Evolutionary conservation across 352 stramenopile species (phyloP), one percentile per base, ranked within the genome.

Genomic region (Phytophthora brassicae): DNA sequence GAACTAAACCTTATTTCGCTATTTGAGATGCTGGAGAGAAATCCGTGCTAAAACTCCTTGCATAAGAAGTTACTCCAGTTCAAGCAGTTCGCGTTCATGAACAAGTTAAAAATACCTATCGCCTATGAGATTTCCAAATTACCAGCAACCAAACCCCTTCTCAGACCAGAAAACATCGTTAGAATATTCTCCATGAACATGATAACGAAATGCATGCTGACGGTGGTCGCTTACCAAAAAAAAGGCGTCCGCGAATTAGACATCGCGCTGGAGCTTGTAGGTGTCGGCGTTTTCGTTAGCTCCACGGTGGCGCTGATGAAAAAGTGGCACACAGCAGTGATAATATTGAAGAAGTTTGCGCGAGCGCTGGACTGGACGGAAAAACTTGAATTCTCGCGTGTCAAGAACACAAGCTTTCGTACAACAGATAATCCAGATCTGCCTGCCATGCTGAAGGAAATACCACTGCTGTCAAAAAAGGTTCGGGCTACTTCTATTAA

Each of bases 141-240:
- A 8, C 26, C 20, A 51, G 26, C 26, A 31, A 31, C 26, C 4
- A 31, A 31, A 31, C 8, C 26, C 26, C 26, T 9, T 4, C 26
- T 31, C 26, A 31, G 23, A 48, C 31, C 23, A 5, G 19, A 43
- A 28, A 33, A 66, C 8, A 28, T 56, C 1, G 8, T 44, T 0
- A 11, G 49, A 66, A 42, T 55, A 8, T 50, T 66, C 16, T 33
- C 58, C 0, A 50, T 51, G 22, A 22, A 60, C 4, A 13, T 51
- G 8, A 29, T 60, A 4, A 47, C n/a, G 2, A 55, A 50, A 11
- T 65, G 48, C 19, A 44, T 7, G 2, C n/a, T 33, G 2, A 56
- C 54, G 19, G 42, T 66, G 2, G 46, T 29, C 0, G 39, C 47
- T 0, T 55, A 54, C 20, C 47, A 59, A 26, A 8, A 13, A 20